Conservation (phyloP, 2,329 filamentous ascomycete genomes). For the Drechslerella stenobrocha region DNA sequence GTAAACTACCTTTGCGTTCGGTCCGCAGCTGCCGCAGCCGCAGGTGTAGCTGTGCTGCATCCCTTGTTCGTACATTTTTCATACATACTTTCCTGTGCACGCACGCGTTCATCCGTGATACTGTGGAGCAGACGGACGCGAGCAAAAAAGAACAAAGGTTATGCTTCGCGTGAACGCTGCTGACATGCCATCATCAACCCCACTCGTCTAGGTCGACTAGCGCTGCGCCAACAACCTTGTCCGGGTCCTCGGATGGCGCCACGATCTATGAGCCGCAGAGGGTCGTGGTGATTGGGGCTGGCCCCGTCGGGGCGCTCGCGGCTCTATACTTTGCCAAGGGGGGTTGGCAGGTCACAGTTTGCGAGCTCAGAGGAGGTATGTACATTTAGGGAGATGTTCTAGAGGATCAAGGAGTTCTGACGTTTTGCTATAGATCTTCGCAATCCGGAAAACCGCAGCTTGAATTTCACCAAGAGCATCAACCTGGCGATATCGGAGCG, state of each 20-base stretch:
- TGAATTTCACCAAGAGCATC: constrained; percentile 99
- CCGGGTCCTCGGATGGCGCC: constrained; percentile 27
- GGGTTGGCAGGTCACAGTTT: constrained; percentile 88
- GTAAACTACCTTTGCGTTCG: constrained; percentile 13
- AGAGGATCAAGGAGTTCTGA: too few relatives aligned
- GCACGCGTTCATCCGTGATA: background rate
- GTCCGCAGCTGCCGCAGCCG: background rate
- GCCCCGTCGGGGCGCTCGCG: constrained; percentile 87
- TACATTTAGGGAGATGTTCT: background rate
- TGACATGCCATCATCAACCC: background rate
- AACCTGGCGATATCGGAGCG: constrained; percentile 93
- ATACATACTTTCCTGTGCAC: background rate
- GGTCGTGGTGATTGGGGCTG: constrained; percentile 83
- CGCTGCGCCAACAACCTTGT: constrained; percentile 26
- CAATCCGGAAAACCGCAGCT: constrained; percentile 75
- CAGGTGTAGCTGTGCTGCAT: background rate
- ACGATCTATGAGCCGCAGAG: constrained; percentile 59
- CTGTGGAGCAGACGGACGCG: too few relatives aligned
- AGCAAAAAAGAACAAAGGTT: too few relatives aligned
- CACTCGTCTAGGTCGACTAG: constrained; percentile 32
- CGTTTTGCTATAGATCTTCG: constrained; percentile 67
- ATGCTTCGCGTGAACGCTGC: background rate
- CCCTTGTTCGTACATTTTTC: background rate
- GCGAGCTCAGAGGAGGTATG: constrained; percentile 85
- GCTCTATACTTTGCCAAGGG: constrained; percentile 88